Evolutionary conservation across 306 rosid species (phyloP).

Genomic region (Prunus persica): Prunus_persica_NCBIv2 NC_034010.1:26112501-26113000

Average conservation of each 20-base stretch:
- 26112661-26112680: conserved; percentile 22
- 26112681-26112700: background rate
- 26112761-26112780: conserved; percentile 30
- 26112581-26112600: conserved; percentile 20
- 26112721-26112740: conserved; percentile 57
- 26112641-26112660: conserved; percentile 35
- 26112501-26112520: background rate
- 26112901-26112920: no score
- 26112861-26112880: no score
- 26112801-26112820: background rate
- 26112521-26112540: conserved; percentile 19
- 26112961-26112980: no score
- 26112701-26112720: conserved; percentile 25
- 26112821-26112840: background rate
- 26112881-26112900: no score
- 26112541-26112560: conserved; percentile 52
- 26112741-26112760: conserved; percentile 40
- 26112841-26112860: no score
- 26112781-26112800: background rate
- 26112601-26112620: conserved; percentile 26
- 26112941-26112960: no score
- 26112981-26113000: no score
- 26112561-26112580: conserved; percentile 27
- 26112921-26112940: no score
- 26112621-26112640: conserved; percentile 37